A percentile compares a stretch with the other conserved stretches of the same genome.
Conservation (phyloP, 2,329 filamentous ascomycete genomes). For the Trichoderma pleuroti region DNA sequence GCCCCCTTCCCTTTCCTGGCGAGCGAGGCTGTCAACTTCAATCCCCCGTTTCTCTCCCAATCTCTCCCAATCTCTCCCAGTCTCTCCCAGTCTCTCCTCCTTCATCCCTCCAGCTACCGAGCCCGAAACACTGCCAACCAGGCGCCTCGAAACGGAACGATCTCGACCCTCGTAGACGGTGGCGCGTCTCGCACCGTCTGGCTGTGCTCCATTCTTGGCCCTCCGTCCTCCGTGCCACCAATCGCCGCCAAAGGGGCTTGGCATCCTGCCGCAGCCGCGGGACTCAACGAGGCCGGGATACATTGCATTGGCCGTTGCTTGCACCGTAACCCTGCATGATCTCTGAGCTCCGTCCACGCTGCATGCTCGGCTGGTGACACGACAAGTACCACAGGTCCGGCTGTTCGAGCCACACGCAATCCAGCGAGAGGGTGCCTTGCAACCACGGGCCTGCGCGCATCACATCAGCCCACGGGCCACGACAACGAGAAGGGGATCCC, state of each 20-base stretch:
- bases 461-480: slow-evolving; percentile 7
- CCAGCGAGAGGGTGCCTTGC: neutral
- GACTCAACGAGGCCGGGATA: slow-evolving; percentile 2
- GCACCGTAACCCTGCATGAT: neutral
- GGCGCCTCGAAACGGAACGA: neutral
- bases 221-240: slow-evolving; percentile 7
- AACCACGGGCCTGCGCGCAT: slow-evolving; percentile 11
- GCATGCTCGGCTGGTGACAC: neutral
- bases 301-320: neutral
- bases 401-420: neutral
- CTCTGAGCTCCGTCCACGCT: neutral
- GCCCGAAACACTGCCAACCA: neutral
- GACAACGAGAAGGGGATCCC: neutral
- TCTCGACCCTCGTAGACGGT: neutral
- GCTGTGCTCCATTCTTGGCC: neutral
- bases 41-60: neutral
- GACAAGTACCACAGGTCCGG: neutral
- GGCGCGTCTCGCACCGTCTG: neutral
- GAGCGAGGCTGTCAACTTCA: neutral
- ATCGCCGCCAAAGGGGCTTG: slow-evolving; percentile 6
- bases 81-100: neutral
- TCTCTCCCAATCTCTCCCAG: neutral
- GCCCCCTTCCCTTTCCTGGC: neutral
- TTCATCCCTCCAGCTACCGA: neutral
- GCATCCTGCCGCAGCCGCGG: slow-evolving; percentile 13